A percentile compares a stretch with the other conserved stretches of the same genome.
phyloP scores from a whole-genome alignment of 257 asterid genomes.

The Gentiana straminea region DNA sequence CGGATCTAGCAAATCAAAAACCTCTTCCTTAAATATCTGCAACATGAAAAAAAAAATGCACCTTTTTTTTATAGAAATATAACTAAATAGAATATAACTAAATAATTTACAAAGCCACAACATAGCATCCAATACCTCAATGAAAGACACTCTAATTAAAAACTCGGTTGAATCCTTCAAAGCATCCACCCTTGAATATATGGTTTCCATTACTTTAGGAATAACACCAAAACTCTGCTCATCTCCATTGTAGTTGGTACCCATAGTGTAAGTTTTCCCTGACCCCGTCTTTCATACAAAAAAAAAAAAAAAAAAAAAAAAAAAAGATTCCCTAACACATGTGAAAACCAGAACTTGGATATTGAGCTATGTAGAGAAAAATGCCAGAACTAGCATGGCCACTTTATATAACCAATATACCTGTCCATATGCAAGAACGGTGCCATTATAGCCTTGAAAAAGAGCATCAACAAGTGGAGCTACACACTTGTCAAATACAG shows the following conservation, averaged over 20 bases:
- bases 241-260: slow-evolving; percentile 91
- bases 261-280: slow-evolving; percentile 97
- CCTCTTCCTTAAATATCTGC: slow-evolving; percentile 96
- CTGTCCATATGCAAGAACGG: slow-evolving; percentile 99
- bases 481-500: slow-evolving; percentile 70
- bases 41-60: slow-evolving; percentile 2
- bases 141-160: slow-evolving; percentile 77
- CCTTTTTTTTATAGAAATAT: background rate
- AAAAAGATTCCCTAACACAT: background rate
- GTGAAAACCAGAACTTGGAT: background rate
- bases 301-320: background rate
- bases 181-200: slow-evolving; percentile 54
- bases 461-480: slow-evolving; percentile 75
- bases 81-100: background rate
- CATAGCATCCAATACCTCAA: slow-evolving; percentile 49
- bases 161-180: slow-evolving; percentile 59
- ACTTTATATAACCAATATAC: slow-evolving; percentile 15
- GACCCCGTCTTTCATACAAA: slow-evolving; percentile 68
- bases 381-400: background rate
- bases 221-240: slow-evolving; percentile 63
- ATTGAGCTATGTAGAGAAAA: background rate
- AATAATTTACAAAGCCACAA: background rate
- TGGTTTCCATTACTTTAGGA: slow-evolving; percentile 82
- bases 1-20: slow-evolving; percentile 70
- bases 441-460: slow-evolving; percentile 81